Percentiles rank a stretch among this genome's conserved stretches.
These are phyloP conservation scores for Boletus edulis DNA, from an alignment of 768 basidiomycete genomes.

Conservation along the genomic window DNA sequence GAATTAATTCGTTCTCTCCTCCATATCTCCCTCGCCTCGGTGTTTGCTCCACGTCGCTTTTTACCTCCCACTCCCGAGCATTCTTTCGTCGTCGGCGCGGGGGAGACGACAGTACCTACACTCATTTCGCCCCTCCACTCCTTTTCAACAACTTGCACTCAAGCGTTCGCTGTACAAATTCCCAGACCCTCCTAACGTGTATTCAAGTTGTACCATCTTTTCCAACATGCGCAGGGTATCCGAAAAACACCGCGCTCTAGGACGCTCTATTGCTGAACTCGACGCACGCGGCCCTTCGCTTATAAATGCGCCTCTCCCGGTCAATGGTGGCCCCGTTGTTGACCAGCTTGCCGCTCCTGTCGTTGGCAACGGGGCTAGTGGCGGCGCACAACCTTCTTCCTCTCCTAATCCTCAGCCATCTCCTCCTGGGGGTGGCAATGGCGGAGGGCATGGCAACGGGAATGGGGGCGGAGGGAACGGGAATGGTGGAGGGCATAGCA, in stretches of 20 bases:
- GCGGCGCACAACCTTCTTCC: slow-evolving; percentile 1
- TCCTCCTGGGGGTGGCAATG: not conserved
- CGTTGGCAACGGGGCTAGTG: slow-evolving; percentile 19
- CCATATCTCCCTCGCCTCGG: slow-evolving; percentile 8
- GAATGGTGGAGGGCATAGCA: not conserved
- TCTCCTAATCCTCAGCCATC: slow-evolving; percentile 4
- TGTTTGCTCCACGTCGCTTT: not conserved
- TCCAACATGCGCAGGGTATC: slow-evolving; percentile 13
- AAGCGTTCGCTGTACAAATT: not conserved
- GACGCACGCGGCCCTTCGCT: slow-evolving; percentile 40
- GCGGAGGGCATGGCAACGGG: not conserved
- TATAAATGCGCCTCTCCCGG: slow-evolving; percentile 33
- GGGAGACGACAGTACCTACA: slow-evolving; percentile 17
- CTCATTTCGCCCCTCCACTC: slow-evolving; percentile 22
- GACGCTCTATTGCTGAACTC: slow-evolving; percentile 16
- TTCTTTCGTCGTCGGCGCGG: slow-evolving; percentile 7
- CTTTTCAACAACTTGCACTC: slow-evolving; percentile 8
- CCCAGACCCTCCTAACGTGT: not conserved
- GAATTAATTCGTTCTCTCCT: slow-evolving; percentile 4
- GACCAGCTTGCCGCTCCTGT: slow-evolving; percentile 36
- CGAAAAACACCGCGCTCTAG: slow-evolving; percentile 10
- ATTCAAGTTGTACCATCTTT: slow-evolving; percentile 7
- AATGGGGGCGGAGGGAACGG: not conserved
- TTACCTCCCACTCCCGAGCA: not conserved
- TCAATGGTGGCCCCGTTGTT: slow-evolving; percentile 37